These are phyloP conservation scores for Pseudopithomyces maydicus DNA, from an alignment of 2,329 filamentous ascomycete species.

Conservation along the genomic window DNA sequence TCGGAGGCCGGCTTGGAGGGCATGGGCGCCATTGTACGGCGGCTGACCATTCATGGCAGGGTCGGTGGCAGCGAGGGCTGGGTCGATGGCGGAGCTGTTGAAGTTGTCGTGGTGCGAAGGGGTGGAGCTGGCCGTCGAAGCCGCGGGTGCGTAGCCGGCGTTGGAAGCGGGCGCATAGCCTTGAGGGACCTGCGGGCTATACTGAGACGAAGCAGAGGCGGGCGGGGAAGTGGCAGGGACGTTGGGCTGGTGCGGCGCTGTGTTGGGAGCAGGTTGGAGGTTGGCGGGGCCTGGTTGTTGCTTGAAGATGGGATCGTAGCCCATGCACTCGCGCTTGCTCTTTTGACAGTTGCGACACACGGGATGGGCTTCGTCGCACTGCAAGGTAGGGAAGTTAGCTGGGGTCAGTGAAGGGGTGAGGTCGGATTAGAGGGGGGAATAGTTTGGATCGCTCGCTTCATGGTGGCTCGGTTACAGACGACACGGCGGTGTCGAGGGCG, in stretches of 20 bases:
- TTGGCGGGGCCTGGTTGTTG: slow-evolving; percentile 70
- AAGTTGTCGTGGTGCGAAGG: slow-evolving; percentile 56
- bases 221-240: slow-evolving; percentile 40
- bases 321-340: slow-evolving; percentile 83
- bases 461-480: slow-evolving; percentile 44
- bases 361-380: slow-evolving; percentile 97
- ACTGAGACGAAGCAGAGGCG: slow-evolving; percentile 29
- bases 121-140: slow-evolving; percentile 42
- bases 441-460: slow-evolving; percentile 43
- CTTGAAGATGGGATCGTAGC: slow-evolving; percentile 88
- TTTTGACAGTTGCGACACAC: slow-evolving; percentile 90
- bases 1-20: slow-evolving; percentile 39
- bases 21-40: slow-evolving; percentile 39
- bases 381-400: slow-evolving; percentile 34
- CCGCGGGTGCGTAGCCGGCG: slow-evolving; percentile 43
- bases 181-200: slow-evolving; percentile 48
- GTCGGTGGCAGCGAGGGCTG: slow-evolving; percentile 61
- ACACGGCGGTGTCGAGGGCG: slow-evolving; percentile 25
- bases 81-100: slow-evolving; percentile 67
- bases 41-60: slow-evolving; percentile 36
- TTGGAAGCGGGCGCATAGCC: slow-evolving; percentile 53
- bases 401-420: slow-evolving; percentile 24
- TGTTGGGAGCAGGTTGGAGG: slow-evolving; percentile 71
- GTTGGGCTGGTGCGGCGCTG: slow-evolving; percentile 40
- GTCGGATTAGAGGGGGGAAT: slow-evolving; percentile 38